phyloP scores from a whole-genome alignment of 805 yeast species.

The Grigorovia yakushimaensis region DNA sequence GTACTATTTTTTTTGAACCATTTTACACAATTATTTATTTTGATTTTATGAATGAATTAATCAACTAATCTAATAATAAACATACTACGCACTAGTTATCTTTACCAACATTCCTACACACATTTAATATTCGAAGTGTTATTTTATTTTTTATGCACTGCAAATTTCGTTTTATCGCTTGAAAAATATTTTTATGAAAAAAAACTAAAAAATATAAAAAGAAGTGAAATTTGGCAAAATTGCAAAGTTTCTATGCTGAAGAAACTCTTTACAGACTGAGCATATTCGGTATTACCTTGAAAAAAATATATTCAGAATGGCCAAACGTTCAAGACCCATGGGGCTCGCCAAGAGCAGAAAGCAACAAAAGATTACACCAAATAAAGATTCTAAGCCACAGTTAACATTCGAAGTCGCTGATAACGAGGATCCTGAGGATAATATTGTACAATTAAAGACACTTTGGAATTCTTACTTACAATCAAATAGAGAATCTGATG shows the following conservation, averaged over 20 bases:
- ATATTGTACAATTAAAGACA: constrained; percentile 64
- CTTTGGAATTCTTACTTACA: constrained; percentile 56
- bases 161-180: constrained; percentile 1
- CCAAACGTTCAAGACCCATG: constrained; percentile 44
- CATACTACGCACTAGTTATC: too few relatives aligned
- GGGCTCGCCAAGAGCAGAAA: constrained; percentile 51
- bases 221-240: not conserved
- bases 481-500: constrained; percentile 51
- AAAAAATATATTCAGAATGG: constrained; percentile 30
- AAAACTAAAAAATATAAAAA: too few relatives aligned
- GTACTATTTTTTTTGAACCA: too few relatives aligned
- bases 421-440: constrained; percentile 66
- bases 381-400: constrained; percentile 29
- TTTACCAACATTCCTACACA: too few relatives aligned
- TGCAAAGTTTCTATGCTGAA: not conserved
- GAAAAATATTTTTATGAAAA: not conserved
- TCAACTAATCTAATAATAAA: too few relatives aligned
- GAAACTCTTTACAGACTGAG: too few relatives aligned
- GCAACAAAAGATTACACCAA: constrained; percentile 13
- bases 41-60: too few relatives aligned
- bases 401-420: constrained; percentile 60
- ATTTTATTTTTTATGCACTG: too few relatives aligned
- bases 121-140: too few relatives aligned
- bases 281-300: too few relatives aligned
- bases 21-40: too few relatives aligned